phyloP scores from a whole-genome alignment of 179 eudicot genomes.

The Beta corolliflora region DNA sequence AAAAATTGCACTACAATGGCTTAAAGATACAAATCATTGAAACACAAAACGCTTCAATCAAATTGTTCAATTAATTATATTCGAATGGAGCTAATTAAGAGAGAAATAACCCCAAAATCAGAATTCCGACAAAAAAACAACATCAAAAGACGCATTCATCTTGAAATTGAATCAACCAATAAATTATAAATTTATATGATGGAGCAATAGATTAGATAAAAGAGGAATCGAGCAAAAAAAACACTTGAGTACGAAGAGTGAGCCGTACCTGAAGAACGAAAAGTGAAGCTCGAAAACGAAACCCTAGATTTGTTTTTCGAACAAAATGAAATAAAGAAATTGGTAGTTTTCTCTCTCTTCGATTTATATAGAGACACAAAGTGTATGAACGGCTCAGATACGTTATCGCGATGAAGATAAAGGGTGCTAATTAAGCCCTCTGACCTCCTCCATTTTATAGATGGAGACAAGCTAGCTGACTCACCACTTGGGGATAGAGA shows the following conservation, averaged over 20 bases:
- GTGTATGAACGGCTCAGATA: slow-evolving; percentile 13
- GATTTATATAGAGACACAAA: background rate
- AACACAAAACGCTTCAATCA: background rate
- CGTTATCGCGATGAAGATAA: background rate
- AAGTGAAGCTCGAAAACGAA: slow-evolving; percentile 13
- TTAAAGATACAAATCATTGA: background rate
- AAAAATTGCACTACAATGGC: background rate
- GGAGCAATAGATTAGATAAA: background rate
- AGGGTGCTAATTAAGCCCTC: background rate
- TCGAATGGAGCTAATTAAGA: too few relatives aligned
- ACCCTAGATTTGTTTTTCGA: slow-evolving; percentile 30
- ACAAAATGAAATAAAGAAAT: background rate
- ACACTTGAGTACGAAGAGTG: background rate
- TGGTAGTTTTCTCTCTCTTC: background rate
- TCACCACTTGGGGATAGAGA: too few relatives aligned
- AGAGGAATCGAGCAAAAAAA: background rate
- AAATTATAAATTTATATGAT: background rate
- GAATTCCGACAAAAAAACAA: background rate
- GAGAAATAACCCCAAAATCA: background rate
- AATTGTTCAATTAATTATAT: background rate
- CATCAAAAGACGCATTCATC: background rate
- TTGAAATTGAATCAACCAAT: background rate
- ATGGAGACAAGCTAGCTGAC: too few relatives aligned
- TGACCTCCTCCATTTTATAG: background rate
- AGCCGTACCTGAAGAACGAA: slow-evolving; percentile 19